These are phyloP conservation scores for Coix lacrymajobi DNA, from an alignment of 176 grass and related monocot species.

Conservation along the genomic window DNA sequence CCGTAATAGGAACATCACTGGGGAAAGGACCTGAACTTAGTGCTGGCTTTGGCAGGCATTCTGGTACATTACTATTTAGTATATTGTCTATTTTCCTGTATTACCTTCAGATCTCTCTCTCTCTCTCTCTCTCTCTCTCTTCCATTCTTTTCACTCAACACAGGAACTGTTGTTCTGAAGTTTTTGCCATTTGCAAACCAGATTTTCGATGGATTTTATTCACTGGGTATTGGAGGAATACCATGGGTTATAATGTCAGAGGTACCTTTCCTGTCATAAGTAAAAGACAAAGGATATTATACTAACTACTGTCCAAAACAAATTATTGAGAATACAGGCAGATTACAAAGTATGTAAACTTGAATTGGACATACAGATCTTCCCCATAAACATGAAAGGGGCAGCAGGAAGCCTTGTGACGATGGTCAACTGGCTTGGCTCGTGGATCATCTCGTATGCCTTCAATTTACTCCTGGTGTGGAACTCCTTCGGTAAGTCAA, in stretches of 20 bases:
- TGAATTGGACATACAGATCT: no score
- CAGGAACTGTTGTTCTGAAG: constrained; percentile 25
- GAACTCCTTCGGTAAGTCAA: constrained; percentile 62
- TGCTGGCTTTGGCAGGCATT: constrained; percentile 62
- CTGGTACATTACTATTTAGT: constrained; percentile 39
- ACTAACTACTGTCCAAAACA: no score
- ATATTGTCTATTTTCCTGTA: not conserved
- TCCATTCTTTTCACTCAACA: constrained; percentile 69
- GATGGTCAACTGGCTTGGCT: constrained; percentile 69
- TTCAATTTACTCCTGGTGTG: no score
- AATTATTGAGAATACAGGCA: no score
- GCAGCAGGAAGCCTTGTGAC: constrained; percentile 78
- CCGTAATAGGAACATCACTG: constrained; percentile 47
- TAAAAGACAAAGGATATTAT: no score
- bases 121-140: constrained; percentile 31
- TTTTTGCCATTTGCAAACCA: constrained; percentile 38
- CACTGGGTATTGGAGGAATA: no score
- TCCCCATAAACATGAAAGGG: constrained; percentile 80
- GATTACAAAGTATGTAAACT: no score
- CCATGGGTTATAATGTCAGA: no score
- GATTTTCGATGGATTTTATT: no score
- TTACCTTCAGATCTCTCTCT: not conserved
- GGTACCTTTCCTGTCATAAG: no score
- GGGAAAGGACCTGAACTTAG: no score
- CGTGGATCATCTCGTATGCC: constrained; percentile 64